Conservation (phyloP, 208 protist genomes). For the Histomonas meleagridis region DNA sequence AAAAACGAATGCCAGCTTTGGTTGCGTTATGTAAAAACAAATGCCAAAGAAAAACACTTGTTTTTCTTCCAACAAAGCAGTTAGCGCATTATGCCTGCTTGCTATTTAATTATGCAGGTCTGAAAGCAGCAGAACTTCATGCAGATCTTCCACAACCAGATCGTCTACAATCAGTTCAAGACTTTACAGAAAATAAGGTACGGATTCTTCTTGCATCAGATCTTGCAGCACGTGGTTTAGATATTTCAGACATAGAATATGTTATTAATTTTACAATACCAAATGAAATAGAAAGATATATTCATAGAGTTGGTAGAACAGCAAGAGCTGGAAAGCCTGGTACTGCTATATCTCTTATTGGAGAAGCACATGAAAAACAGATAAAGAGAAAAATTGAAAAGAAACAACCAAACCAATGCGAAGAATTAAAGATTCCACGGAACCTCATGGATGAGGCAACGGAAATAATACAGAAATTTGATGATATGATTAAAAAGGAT, state of each 20-base stretch:
- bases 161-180: not conserved
- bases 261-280: constrained; percentile 70
- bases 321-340: constrained; percentile 60
- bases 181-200: not conserved
- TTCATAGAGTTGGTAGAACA: constrained; percentile 82
- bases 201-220: constrained; percentile 52
- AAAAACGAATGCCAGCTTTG: not conserved
- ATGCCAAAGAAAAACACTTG: constrained; percentile 45
- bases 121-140: constrained; percentile 23
- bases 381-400: not conserved
- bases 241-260: constrained; percentile 59
- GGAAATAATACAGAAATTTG: not conserved
- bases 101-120: constrained; percentile 15
- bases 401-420: not conserved
- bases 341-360: constrained; percentile 51
- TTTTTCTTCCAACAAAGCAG: constrained; percentile 81
- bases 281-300: constrained; percentile 67
- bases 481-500: not conserved
- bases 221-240: constrained; percentile 51
- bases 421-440: not conserved
- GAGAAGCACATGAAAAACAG: not conserved
- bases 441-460: not conserved
- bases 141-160: not conserved
- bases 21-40: not conserved
- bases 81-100: constrained; percentile 71